Evolutionary conservation across 2,329 filamentous ascomycete genomes (phyloP), one percentile per base, ranked within the genome.

Genomic region (Lecanicillium sp.): DNA sequence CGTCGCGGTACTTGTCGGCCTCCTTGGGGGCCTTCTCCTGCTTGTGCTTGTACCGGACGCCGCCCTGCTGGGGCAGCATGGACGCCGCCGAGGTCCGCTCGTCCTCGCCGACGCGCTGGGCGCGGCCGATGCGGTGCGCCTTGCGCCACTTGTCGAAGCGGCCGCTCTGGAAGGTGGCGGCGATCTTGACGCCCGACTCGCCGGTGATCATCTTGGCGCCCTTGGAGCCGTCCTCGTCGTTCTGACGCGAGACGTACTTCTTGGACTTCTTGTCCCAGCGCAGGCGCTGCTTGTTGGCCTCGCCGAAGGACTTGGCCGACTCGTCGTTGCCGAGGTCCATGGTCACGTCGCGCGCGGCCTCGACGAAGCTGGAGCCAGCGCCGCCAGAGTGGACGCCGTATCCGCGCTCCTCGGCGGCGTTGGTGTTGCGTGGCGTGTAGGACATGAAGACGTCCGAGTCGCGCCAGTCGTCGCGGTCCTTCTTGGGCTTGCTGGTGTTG

Each of bases 191-290:
- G 47, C 93, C 93, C 60, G 82, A 88, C 70, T 98, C 93, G 59
- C 93, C 90, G 53, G 81, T 78, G 49, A 96, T 84, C 71, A 96
- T 84, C 61, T 77, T 78, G 51, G 70, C 65, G 40, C 78, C 78
- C 61, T 83, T 84, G 58, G 74, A 94, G 32, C 93, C 93, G 69
- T 98, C 94, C 58, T 95, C 87, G 69, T 98, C 93, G 73, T 98
- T 97, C 58, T 83, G 83, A 29, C 87, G 81, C 11, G 87, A 76
- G 29, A 98, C 91, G 70, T 97, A 98, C 69, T 96, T 97, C 70
- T 87, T 94, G 60, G 83, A 81, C 67, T 95, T 95, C 73, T 94
- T 91, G 72, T 98, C 93, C 93, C 93, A 98, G 56, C 93, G 85
- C 83, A 95, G 84, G 56, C 83, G 79, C 41, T 83, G 69, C 58